phyloP scores from a whole-genome alignment of 768 basidiomycete species.

The Pleurotus ostreatus region DNA sequence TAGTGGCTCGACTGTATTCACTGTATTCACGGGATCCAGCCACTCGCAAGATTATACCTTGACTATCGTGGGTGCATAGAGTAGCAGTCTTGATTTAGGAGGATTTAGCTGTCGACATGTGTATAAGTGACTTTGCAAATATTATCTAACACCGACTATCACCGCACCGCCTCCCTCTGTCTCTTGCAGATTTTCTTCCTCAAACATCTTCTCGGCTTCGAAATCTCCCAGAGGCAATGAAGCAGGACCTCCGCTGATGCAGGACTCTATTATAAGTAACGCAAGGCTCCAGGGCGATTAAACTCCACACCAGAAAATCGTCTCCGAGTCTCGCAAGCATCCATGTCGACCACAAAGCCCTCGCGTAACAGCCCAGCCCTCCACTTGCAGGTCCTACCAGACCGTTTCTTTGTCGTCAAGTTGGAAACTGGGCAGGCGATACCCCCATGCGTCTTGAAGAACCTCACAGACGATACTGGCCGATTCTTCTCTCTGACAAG shows the following conservation, averaged over 20 bases:
- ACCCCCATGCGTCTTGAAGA: constrained; percentile 29
- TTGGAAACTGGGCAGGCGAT: constrained; percentile 32
- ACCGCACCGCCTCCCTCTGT: constrained; percentile 8
- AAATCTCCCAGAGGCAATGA: constrained; percentile 2
- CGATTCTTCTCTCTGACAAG: constrained; percentile 52
- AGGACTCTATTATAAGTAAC: neutral
- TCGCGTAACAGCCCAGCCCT: constrained; percentile 42
- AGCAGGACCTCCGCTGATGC: constrained; percentile 7
- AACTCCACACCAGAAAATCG: neutral
- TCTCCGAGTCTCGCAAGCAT: neutral
- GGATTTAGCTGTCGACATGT: neutral
- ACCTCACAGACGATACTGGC: constrained; percentile 20
- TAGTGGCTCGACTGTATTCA: constrained; percentile 42
- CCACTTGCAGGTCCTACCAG: constrained; percentile 39
- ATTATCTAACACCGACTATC: constrained; percentile 16
- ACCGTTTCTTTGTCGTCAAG: constrained; percentile 43
- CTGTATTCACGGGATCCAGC: constrained; percentile 32
- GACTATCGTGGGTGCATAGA: constrained; percentile 30
- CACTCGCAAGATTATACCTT: constrained; percentile 33
- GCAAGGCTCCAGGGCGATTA: neutral
- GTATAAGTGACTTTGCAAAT: neutral
- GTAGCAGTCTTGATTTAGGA: neutral
- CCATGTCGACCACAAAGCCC: constrained; percentile 17
- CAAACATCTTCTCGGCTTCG: constrained; percentile 5
- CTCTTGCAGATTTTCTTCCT: neutral